Base-by-base conservation (phyloP, 1,284 basidiomycete genomes). In the Irpex lacteus region DNA sequence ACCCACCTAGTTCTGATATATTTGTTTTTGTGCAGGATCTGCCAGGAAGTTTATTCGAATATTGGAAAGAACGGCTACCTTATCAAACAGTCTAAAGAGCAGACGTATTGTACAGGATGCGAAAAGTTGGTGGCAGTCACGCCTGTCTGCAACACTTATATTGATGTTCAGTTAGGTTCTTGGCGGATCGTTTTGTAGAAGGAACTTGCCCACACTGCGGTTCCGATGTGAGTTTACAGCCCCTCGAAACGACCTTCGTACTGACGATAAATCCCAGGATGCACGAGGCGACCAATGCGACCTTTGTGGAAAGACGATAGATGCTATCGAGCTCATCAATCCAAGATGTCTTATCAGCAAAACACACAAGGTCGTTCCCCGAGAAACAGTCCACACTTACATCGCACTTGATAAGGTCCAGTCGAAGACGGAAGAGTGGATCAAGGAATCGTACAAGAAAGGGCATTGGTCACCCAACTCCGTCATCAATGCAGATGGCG, bases 221-320 rank as follows among this genome's bases (percentile, higher is more conserved):
- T 62, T 94, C 90, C 68, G 90, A 95, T 66, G 92, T 92, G 66
- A 68, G 79, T 70, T 34, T 13, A 2, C 40, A 52, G 18, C 61
- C 50, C 5, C 9, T 47, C 60, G 15, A 36, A 40, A 21, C 15
- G 49, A 37, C 18, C 58, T 13, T 59, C 36, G 18, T 19, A 62
- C 4, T 59, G 9, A 60, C 13, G 37, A 40, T 50, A 56, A 21
- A 61, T 60, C 59, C 9, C 70, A 95, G 91, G 97, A 98, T 70
- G 98, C 97, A 47, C 92, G 98, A 56, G 98, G 98, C 8, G 98
- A 99, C 77, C 98, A 99, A 82, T 99, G 98, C 78, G 98, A 99
- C 77, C 85, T 89, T 65, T 99, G 98, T 74, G 89, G 91, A 52
- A 87, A 95, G 68, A 98, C 97, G 6, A 86, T 98, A 61, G 97